A percentile compares a stretch with the other conserved stretches of the same genome.
Conservation (phyloP, 2,329 filamentous ascomycete species). For the Lasiodiplodia sp. region DNA sequence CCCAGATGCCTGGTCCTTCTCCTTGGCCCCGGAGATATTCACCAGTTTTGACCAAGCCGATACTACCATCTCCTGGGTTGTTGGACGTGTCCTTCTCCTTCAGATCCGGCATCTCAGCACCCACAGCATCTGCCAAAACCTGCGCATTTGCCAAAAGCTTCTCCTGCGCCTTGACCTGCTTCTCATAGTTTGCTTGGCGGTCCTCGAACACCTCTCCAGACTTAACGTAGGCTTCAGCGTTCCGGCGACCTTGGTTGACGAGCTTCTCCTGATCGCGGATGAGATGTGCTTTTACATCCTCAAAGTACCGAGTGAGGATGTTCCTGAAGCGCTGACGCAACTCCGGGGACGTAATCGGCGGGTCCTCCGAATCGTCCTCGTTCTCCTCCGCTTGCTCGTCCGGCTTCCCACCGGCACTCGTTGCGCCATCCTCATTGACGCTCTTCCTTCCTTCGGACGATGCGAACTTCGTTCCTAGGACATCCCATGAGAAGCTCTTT, state of each 20-base stretch:
- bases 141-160: constrained; percentile 90
- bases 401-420: constrained; percentile 59
- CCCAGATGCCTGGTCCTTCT: constrained; percentile 95
- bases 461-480: constrained; percentile 78
- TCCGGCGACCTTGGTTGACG: constrained; percentile 84
- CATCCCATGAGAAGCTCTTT: constrained; percentile 95
- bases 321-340: constrained; percentile 86
- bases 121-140: constrained; percentile 84
- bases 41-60: constrained; percentile 91
- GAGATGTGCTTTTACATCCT: constrained; percentile 89
- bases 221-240: constrained; percentile 97
- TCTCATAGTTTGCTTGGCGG: constrained; percentile 93
- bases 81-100: constrained; percentile 80
- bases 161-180: constrained; percentile 89
- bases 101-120: constrained; percentile 91
- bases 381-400: constrained; percentile 61
- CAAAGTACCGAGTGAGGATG: constrained; percentile 85
- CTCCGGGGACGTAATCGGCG: constrained; percentile 77
- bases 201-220: constrained; percentile 99
- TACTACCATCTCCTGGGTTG: constrained; percentile 73
- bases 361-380: constrained; percentile 66
- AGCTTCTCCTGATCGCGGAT: constrained; percentile 92
- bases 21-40: constrained; percentile 91
- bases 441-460: constrained; percentile 82
- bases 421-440: constrained; percentile 80